Conservation (phyloP, 768 basidiomycete species). For the Russula ochroleuca region DNA sequence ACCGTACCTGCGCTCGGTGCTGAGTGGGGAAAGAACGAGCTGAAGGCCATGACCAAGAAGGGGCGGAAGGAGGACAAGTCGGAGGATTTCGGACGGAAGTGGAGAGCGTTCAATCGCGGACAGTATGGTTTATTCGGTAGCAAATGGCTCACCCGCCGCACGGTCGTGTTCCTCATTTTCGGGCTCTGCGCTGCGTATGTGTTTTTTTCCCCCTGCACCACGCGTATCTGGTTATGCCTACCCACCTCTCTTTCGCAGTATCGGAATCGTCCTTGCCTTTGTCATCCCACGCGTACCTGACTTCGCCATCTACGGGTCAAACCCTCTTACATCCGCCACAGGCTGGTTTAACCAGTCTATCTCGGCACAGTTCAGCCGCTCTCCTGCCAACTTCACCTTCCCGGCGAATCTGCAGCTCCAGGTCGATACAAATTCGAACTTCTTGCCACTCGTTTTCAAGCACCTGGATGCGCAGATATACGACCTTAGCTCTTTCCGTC, state of each 20-base stretch:
- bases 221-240: slow-evolving; percentile 3
- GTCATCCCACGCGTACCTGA: slow-evolving; percentile 78
- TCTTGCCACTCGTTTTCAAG: slow-evolving; percentile 71
- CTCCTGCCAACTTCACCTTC: slow-evolving; percentile 89
- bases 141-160: slow-evolving; percentile 64
- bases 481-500: slow-evolving; percentile 59
- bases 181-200: slow-evolving; percentile 54
- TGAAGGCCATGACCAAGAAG: slow-evolving; percentile 70
- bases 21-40: slow-evolving; percentile 81
- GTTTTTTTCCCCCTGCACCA: not conserved
- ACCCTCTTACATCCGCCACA: slow-evolving; percentile 58
- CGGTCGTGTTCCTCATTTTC: slow-evolving; percentile 66
- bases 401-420: slow-evolving; percentile 69
- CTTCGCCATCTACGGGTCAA: slow-evolving; percentile 54
- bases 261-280: slow-evolving; percentile 69
- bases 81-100: slow-evolving; percentile 52
- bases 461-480: slow-evolving; percentile 62
- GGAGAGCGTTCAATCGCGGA: slow-evolving; percentile 74
- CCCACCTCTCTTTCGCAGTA: slow-evolving; percentile 36
- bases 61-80: slow-evolving; percentile 60
- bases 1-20: slow-evolving; percentile 89
- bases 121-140: slow-evolving; percentile 75
- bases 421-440: slow-evolving; percentile 70
- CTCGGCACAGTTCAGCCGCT: slow-evolving; percentile 61
- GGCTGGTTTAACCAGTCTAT: slow-evolving; percentile 54